These are phyloP conservation scores for Nigrospora osmanthi DNA, from an alignment of 2,329 filamentous ascomycete genomes.

Conservation along the genomic window DNA sequence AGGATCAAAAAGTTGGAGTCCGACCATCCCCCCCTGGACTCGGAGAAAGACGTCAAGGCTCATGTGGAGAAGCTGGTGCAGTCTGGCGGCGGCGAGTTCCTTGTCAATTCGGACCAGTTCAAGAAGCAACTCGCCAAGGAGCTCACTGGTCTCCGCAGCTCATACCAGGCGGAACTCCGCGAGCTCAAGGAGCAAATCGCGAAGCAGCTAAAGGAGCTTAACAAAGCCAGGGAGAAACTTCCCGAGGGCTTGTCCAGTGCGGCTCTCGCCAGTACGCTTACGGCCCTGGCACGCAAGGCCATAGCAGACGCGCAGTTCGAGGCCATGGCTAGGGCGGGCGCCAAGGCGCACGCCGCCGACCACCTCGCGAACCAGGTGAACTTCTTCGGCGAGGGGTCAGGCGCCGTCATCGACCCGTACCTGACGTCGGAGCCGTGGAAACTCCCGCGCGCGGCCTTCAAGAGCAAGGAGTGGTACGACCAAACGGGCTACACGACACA, in stretches of 20 bases:
- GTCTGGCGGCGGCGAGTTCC: background rate
- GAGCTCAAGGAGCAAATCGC: background rate
- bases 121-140: slow-evolving; percentile 32
- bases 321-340: slow-evolving; percentile 36
- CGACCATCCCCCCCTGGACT: too few species aligned
- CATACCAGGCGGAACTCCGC: background rate
- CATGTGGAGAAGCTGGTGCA: background rate
- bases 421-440: slow-evolving; percentile 54
- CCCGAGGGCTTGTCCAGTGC: slow-evolving; percentile 25
- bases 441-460: slow-evolving; percentile 15
- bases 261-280: slow-evolving; percentile 32
- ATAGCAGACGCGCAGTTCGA: slow-evolving; percentile 38
- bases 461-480: slow-evolving; percentile 17
- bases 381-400: slow-evolving; percentile 60
- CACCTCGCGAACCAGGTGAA: slow-evolving; percentile 56
- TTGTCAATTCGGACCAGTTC: slow-evolving; percentile 41
- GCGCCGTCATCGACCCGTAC: slow-evolving; percentile 54
- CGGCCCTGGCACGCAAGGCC: slow-evolving; percentile 32
- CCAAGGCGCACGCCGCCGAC: slow-evolving; percentile 33
- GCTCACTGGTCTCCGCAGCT: slow-evolving; percentile 25
- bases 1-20: too few species aligned
- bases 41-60: too few species aligned
- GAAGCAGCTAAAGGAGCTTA: slow-evolving; percentile 20
- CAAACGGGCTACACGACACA: slow-evolving; percentile 13
- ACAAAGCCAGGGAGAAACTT: slow-evolving; percentile 11